These are phyloP conservation scores for Cyclotella cryptica DNA, from an alignment of 108 stramenopile species.

Conservation along the genomic window DNA sequence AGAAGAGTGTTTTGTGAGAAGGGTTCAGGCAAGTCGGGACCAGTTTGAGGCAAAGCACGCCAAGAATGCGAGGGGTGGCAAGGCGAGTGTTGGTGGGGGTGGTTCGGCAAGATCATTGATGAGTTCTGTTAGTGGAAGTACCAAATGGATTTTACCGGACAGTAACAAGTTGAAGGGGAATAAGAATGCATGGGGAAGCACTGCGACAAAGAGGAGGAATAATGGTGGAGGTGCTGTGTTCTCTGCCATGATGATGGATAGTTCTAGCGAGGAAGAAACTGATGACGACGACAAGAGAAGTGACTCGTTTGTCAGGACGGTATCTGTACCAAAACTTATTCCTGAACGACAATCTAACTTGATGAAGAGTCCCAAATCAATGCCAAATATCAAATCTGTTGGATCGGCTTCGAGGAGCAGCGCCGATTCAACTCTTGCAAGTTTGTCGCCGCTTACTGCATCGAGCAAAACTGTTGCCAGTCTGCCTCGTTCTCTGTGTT, in stretches of 20 bases:
- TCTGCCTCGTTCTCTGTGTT: background rate
- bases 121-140: constrained; percentile 17
- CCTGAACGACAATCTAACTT: background rate
- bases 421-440: constrained; percentile 5
- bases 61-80: constrained; percentile 19
- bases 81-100: constrained; percentile 27
- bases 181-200: constrained; percentile 40
- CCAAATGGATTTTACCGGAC: constrained; percentile 55
- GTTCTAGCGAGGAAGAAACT: constrained; percentile 77
- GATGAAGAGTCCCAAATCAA: background rate
- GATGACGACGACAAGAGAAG: constrained; percentile 23
- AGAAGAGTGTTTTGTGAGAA: constrained; percentile 68
- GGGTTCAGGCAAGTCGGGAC: constrained; percentile 60
- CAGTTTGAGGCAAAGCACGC: constrained; percentile 29
- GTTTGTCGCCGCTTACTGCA: background rate
- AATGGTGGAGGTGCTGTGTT: constrained; percentile 68
- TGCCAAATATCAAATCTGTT: background rate
- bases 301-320: background rate
- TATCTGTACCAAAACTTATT: background rate
- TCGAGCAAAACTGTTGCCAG: background rate
- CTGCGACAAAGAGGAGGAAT: constrained; percentile 48
- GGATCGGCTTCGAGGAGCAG: constrained; percentile 12
- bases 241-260: constrained; percentile 90
- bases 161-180: constrained; percentile 15
- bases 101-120: background rate